Evolutionary conservation across 2,329 filamentous ascomycete species (phyloP).

Genomic region (Pseudocercospora cruenta): DNA sequence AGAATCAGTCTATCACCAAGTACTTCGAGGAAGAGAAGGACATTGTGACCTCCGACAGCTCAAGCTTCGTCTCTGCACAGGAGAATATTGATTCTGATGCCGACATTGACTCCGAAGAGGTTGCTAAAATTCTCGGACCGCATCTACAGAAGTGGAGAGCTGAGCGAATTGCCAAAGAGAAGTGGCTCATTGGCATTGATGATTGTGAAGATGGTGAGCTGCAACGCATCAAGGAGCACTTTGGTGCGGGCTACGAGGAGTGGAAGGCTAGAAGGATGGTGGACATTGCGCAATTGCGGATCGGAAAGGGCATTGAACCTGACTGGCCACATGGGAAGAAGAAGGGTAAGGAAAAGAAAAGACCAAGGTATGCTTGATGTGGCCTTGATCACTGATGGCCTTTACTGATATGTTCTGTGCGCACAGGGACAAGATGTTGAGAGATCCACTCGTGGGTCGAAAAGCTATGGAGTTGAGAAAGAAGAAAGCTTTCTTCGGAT

Average conservation of each 20-base stretch:
- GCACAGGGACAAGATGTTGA: constrained; percentile 70
- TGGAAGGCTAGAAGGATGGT: constrained; percentile 35
- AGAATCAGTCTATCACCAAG: constrained; percentile 63
- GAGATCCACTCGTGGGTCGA: constrained; percentile 69
- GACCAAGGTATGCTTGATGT: constrained; percentile 58
- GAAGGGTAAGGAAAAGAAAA: constrained; percentile 67
- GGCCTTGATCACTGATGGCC: background rate
- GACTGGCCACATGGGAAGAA: constrained; percentile 8
- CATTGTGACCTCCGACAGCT: constrained; percentile 52
- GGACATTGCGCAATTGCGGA: constrained; percentile 31
- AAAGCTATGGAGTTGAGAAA: constrained; percentile 80
- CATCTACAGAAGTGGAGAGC: constrained; percentile 28
- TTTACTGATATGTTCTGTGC: background rate
- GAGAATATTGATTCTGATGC: constrained; percentile 27
- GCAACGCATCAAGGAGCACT: constrained; percentile 37
- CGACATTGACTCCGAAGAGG: constrained; percentile 19
- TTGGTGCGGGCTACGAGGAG: constrained; percentile 34
- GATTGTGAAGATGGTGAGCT: constrained; percentile 35
- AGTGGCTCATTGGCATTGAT: constrained; percentile 36
- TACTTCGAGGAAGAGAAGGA: constrained; percentile 87
- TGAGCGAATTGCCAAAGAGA: constrained; percentile 34
- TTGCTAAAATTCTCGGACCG: constrained; percentile 15
- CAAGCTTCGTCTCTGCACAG: constrained; percentile 31
- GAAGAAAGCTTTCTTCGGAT: constrained; percentile 82
- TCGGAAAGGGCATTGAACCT: constrained; percentile 21